phyloP scores from a whole-genome alignment of 2,329 filamentous ascomycete genomes.

The Dactylellina cionopaga region DNA sequence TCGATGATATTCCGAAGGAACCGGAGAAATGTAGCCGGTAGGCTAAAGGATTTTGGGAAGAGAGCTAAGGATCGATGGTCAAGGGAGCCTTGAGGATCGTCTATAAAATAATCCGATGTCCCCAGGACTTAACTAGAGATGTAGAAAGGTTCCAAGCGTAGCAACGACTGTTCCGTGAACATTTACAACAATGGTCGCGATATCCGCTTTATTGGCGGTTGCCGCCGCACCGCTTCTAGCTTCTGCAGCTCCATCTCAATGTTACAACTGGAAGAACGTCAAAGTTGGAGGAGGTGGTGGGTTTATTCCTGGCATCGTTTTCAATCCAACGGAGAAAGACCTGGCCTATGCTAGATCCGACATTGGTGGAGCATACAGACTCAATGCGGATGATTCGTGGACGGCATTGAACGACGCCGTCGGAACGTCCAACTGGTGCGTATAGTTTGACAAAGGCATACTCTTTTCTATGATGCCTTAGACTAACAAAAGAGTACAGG shows the following conservation, averaged over 20 bases:
- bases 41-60: constrained; percentile 11
- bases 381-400: constrained; percentile 69
- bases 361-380: constrained; percentile 68
- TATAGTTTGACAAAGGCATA: not conserved
- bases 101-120: constrained; percentile 39
- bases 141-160: not conserved
- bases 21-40: constrained; percentile 35
- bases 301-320: constrained; percentile 69
- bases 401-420: constrained; percentile 67
- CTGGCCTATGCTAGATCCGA: constrained; percentile 69
- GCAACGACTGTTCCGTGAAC: constrained; percentile 11
- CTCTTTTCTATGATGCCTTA: not conserved
- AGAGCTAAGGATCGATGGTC: not conserved
- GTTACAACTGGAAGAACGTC: constrained; percentile 65
- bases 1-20: constrained; percentile 7
- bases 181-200: constrained; percentile 32
- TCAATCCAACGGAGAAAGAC: constrained; percentile 64
- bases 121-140: constrained; percentile 1
- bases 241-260: constrained; percentile 52
- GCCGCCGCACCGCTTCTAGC: constrained; percentile 33
- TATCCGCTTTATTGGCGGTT: constrained; percentile 35
- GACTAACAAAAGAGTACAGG: constrained; percentile 58
- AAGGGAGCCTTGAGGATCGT: constrained; percentile 22
- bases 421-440: constrained; percentile 63
- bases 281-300: constrained; percentile 69